Base-by-base conservation (phyloP, 1,284 basidiomycete species). In the Tilletia setariae region DNA sequence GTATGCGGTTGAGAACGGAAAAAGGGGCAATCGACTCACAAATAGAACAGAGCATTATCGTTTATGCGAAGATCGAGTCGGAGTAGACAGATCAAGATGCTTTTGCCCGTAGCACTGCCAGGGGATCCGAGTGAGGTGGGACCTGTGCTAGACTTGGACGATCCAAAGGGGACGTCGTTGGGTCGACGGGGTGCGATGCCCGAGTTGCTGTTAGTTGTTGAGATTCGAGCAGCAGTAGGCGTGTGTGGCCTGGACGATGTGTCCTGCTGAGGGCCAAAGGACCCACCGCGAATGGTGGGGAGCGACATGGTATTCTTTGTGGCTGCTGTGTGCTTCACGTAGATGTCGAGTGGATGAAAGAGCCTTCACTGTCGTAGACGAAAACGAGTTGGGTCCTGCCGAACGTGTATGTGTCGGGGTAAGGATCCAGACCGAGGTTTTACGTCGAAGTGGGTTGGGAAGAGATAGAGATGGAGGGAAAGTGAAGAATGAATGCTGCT, bases 11-110 rank as follows among this genome's bases (percentile, higher is more conserved):
- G 8, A 15, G 40, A 23, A 35, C 3, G 49, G 46, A 7, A 8
- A 53, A 28, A n/a, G n/a, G 25, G 16, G n/a, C 16, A 28, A 35
- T 25, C n/a, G 1, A 70, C 71, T 65, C 65, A 72, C 71, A 75
- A 78, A 66, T 84, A 83, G 42, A 86, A 82, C n/a, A 85, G 82
- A 2, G 85, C 84, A 43, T 86, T 85, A 76, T 87, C 86, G 69
- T 85, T 82, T 0, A 86, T 70, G 13, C 80, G 79, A 67, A 73
- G 65, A 43, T 79, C 79, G 64, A 76, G 70, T 49, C 74, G 72
- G 44, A 79, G 72, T 64, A 80, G 67, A 67, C 75, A 76, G 64
- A 79, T 79, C 56, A 79, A 69, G 19, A 79, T 56, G 28, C 44
- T 49, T n/a, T 62, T 44, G 40, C 62, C 62, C 40, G 62, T 28